Base-by-base conservation (phyloP, 495 filamentous ascomycete genomes). In the Annulohypoxylon stygium region DNA sequence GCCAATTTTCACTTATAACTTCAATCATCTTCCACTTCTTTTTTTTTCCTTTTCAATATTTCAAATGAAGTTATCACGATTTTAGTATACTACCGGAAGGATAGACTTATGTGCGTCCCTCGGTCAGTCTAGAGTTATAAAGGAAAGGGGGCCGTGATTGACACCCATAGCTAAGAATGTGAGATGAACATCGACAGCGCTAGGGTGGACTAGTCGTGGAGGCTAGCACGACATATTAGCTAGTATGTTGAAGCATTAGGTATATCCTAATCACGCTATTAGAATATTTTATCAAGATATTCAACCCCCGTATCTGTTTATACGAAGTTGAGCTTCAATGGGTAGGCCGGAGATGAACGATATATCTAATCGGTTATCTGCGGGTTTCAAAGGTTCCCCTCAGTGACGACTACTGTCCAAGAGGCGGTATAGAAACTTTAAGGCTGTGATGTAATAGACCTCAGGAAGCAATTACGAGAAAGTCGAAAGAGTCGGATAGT, bases 261-360 rank as follows among this genome's bases (percentile, higher is more conserved):
- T 43, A 60, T 36, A 36, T 60, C 50, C 25, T 54, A 54, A 54
- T 33, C 12, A 54, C 25, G 12, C 50, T 54, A 54, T 33, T 26
- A 51, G 48, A 51, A 51, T 6, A 26, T 2, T 51, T 51, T 51
- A 14, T 51, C 23, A 11, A 23, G 9, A 51, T 20, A 11, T 51
- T 47, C 5, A 47, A 18, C 3, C 20, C 12, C 39, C 43, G n/a
- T 47, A 18, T 47, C 39, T 43, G 4, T 20, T 11, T 43, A n/a
- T 43, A n/a, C 39, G 14, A 5, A 43, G 39, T n/a, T n/a, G 39
- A 1, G 2, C 1, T 43, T n/a, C 4, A 43, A 43, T 43, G 39
- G 39, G n/a, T 47, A 47, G 16, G n/a, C 8, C n/a, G 43, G 43
- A 47, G 43, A 47, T 47, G 43, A 47, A 47, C 43, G 43, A 47